phyloP scores from a whole-genome alignment of 1,284 basidiomycete genomes.

The Taiwanofungus camphoratus region DNA sequence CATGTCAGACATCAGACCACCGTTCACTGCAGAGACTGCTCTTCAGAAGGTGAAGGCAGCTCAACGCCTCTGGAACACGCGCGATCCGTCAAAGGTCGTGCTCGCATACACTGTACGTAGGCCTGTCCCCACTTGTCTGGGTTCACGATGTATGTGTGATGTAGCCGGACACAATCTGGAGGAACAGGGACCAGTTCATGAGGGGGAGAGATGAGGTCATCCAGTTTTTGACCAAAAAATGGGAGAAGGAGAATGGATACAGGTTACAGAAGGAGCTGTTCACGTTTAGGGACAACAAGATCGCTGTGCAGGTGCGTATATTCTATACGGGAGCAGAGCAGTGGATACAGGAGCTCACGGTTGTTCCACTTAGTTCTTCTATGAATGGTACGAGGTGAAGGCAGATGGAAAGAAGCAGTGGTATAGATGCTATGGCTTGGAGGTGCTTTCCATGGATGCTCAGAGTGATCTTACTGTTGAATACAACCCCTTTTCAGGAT shows the following conservation, averaged over 20 bases:
- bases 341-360: neutral
- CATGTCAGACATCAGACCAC: slow-evolving; percentile 27
- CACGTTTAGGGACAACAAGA: slow-evolving; percentile 50
- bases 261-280: slow-evolving; percentile 54
- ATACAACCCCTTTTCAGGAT: slow-evolving; percentile 32
- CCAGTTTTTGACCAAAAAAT: slow-evolving; percentile 49
- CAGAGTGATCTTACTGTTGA: neutral
- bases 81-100: slow-evolving; percentile 27
- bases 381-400: slow-evolving; percentile 44
- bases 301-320: slow-evolving; percentile 42
- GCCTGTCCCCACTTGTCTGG: neutral
- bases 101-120: slow-evolving; percentile 43
- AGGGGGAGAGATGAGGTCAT: slow-evolving; percentile 42
- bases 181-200: slow-evolving; percentile 53
- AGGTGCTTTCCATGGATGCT: slow-evolving; percentile 19
- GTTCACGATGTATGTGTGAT: neutral
- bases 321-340: no score
- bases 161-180: slow-evolving; percentile 46
- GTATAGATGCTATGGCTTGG: slow-evolving; percentile 53
- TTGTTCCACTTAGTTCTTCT: slow-evolving; percentile 43
- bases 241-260: slow-evolving; percentile 43
- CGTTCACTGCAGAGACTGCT: slow-evolving; percentile 30
- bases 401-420: slow-evolving; percentile 37
- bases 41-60: slow-evolving; percentile 31
- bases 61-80: slow-evolving; percentile 32